Percentiles rank a stretch among this genome's conserved stretches.
phyloP scores from a whole-genome alignment of 352 stramenopile species.

The Peronosclerospora sorghi region DNA sequence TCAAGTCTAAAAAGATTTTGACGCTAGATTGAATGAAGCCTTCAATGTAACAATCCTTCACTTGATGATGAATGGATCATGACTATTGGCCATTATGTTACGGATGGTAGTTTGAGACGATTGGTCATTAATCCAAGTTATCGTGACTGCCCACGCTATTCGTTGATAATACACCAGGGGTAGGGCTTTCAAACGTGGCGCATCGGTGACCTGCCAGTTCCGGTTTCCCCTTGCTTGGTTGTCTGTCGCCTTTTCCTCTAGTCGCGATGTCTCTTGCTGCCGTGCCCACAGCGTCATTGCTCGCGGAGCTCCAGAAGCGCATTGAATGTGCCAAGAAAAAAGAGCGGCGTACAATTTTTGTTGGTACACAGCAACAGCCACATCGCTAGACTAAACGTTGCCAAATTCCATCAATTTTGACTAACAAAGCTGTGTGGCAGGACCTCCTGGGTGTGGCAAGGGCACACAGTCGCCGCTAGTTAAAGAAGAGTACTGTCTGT shows the following conservation, averaged over 20 bases:
- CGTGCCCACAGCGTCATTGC: slow-evolving; percentile 73
- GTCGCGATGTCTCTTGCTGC: slow-evolving; percentile 50
- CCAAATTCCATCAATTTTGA: not conserved
- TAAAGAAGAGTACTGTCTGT: slow-evolving; percentile 96
- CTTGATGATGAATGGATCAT: not conserved
- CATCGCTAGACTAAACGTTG: no score
- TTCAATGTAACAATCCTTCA: no score
- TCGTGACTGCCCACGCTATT: slow-evolving; percentile 3
- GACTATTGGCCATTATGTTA: not conserved
- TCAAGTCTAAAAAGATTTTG: slow-evolving; percentile 8
- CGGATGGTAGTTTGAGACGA: not conserved
- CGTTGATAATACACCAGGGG: no score
- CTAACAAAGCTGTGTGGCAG: slow-evolving; percentile 12
- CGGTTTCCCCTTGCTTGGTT: slow-evolving; percentile 8
- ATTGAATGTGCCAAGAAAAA: slow-evolving; percentile 88
- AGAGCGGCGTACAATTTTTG: slow-evolving; percentile 91
- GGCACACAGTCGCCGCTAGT: slow-evolving; percentile 97
- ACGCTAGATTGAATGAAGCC: no score
- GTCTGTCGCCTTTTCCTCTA: not conserved
- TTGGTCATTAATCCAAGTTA: no score
- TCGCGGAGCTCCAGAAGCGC: slow-evolving; percentile 87
- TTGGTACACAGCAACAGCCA: slow-evolving; percentile 46
- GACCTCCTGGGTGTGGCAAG: slow-evolving; percentile 94
- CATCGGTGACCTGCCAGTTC: slow-evolving; percentile 16
- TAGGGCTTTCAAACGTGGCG: slow-evolving; percentile 10